Evolutionary conservation across 805 yeast species (phyloP), one percentile per base, ranked within the genome.

Genomic region (Kazachstania martiniae): DNA sequence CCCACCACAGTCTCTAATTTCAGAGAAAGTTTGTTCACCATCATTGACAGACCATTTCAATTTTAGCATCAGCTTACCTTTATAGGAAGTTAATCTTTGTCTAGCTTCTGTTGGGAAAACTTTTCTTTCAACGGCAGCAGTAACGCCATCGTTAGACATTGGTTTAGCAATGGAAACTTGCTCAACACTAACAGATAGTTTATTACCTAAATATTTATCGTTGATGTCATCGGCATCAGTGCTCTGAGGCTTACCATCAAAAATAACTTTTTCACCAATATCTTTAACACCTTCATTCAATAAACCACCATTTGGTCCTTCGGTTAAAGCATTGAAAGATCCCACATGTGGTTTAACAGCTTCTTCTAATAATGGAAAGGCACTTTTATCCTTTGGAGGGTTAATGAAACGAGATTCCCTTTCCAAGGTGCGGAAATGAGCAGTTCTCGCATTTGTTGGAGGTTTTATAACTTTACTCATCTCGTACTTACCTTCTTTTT

Each of bases 301-400:
- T 17, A 91, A 58, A 5, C 95, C 95, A 29, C 89, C 94, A 27
- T 67, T 76, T 16, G 82, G 74, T 27, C 94, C 95, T 37, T 83
- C 94, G 16, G 94, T 82, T 36, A 91, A 66, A 4, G 96, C 96
- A 66, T 91, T 81, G 68, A 91, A 91, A 2, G 97, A 89, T 7
- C 94, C 96, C 35, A 91, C 72, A 56, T 91, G 98, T 4, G 98
- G 98, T 36, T 75, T 74, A 25, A 91, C 91, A 12, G 98, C 97
- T 41, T 85, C 94, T 37, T 72, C 71, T 23, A 91, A 68, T 25
- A 86, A 61, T 12, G 95, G 95, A 49, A 63, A 89, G 6, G 83
- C 83, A 19, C 84, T 68, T 54, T 80, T 72, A 50, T 83, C 94
- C 60, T 74, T 77, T 32, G 96, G 94, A 29, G 98, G 98, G 53